phyloP scores from a whole-genome alignment of 2,329 filamentous ascomycete species.

The Verticillium tricorpus region DNA sequence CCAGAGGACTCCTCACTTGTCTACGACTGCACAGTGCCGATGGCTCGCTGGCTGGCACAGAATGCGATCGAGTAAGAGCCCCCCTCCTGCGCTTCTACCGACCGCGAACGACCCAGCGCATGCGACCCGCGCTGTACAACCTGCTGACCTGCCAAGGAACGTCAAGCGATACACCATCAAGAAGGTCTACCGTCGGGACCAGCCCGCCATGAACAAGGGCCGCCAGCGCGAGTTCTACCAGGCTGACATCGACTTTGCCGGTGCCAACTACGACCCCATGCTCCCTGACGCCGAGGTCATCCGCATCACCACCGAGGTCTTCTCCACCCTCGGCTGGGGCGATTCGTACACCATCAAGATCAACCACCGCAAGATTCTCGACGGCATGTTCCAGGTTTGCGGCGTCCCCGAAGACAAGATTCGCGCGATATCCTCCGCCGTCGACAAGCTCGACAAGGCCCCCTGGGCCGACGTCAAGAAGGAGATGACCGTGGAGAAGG shows the following conservation, averaged over 20 bases:
- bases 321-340: conserved; percentile 72
- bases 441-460: conserved; percentile 93
- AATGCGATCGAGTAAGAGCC: conserved; percentile 62
- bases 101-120: neutral
- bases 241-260: conserved; percentile 94
- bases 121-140: neutral
- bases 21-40: conserved; percentile 85
- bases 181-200: conserved; percentile 69
- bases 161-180: conserved; percentile 96
- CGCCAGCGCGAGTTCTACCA: conserved; percentile 96
- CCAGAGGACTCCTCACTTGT: conserved; percentile 47
- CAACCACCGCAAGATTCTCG: conserved; percentile 91
- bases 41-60: conserved; percentile 91
- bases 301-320: conserved; percentile 79
- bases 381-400: conserved; percentile 87
- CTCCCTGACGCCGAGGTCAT: conserved; percentile 88
- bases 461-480: conserved; percentile 86
- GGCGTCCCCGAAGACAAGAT: conserved; percentile 86
- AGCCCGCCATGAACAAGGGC: conserved; percentile 83
- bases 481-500: conserved; percentile 93
- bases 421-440: conserved; percentile 82
- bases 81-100: neutral
- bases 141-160: conserved; percentile 18
- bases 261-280: conserved; percentile 76
- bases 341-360: conserved; percentile 81